Conservation (phyloP, 345 rosid species). For the Noccaea bulbosa region DNA sequence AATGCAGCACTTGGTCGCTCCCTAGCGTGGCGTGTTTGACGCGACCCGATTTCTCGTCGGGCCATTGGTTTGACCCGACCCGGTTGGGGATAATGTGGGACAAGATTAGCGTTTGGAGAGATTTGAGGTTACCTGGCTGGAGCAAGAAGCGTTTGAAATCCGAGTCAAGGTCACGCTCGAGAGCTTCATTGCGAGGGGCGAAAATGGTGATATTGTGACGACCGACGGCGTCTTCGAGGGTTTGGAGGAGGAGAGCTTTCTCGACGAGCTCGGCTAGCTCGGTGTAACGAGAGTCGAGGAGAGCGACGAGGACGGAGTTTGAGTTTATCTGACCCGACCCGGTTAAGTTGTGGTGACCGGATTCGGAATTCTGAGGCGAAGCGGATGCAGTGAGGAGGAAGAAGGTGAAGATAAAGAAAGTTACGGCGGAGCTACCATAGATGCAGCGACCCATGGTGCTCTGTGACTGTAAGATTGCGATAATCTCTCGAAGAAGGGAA, state of each 20-base stretch:
- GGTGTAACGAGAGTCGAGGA: slow-evolving; percentile 82
- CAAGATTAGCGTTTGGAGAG: slow-evolving; percentile 63
- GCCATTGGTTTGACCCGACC: slow-evolving; percentile 52
- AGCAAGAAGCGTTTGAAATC: slow-evolving; percentile 80
- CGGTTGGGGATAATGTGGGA: slow-evolving; percentile 67
- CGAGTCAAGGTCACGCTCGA: slow-evolving; percentile 75
- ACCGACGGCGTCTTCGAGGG: slow-evolving; percentile 67
- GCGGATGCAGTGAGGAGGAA: slow-evolving; percentile 15
- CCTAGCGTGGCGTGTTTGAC: slow-evolving; percentile 47
- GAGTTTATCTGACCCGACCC: slow-evolving; percentile 64
- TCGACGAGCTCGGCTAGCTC: slow-evolving; percentile 79
- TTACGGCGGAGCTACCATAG: slow-evolving; percentile 43
- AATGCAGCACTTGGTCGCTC: slow-evolving; percentile 45
- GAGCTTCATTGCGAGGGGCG: slow-evolving; percentile 78
- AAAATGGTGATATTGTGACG: slow-evolving; percentile 71
- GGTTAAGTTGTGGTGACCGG: slow-evolving; percentile 37
- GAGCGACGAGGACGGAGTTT: slow-evolving; percentile 76
- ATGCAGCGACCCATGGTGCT: slow-evolving; percentile 47
- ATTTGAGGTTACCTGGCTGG: slow-evolving; percentile 74
- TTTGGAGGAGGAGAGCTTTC: slow-evolving; percentile 72
- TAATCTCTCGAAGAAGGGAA: not conserved
- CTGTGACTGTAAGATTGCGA: slow-evolving; percentile 20
- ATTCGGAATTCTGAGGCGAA: slow-evolving; percentile 36
- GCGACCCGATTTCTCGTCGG: slow-evolving; percentile 29
- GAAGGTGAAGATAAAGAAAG: slow-evolving; percentile 32